Evolutionary conservation across 495 filamentous ascomycete species (phyloP).

Genomic region (Beverwykella pulmonaria): DNA sequence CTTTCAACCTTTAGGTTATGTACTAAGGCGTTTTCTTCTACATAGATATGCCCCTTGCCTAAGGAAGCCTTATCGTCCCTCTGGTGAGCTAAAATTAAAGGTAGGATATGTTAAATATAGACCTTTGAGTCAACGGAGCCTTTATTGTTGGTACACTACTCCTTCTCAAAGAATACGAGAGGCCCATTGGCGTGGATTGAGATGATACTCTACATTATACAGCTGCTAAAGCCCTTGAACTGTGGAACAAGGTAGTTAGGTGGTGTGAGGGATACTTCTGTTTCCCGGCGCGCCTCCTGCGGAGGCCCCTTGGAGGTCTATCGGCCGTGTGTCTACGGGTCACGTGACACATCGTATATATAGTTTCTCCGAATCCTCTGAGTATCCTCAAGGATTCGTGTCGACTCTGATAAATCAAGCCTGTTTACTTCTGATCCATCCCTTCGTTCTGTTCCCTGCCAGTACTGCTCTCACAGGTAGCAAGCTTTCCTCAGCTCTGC

Average conservation of each 20-base stretch:
- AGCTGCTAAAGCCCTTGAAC: background rate
- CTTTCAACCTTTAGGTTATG: no score
- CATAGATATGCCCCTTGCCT: background rate
- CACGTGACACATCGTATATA: no score
- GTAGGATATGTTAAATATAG: slow-evolving; percentile 5
- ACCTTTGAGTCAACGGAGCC: background rate
- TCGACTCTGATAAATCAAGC: no score
- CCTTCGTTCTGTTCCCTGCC: no score
- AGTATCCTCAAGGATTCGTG: no score
- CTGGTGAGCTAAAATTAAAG: background rate
- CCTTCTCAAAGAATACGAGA: background rate
- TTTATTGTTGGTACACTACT: background rate
- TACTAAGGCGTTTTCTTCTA: background rate
- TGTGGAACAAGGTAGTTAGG: background rate
- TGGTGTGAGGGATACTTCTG: no score
- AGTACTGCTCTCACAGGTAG: no score
- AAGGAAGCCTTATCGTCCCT: background rate
- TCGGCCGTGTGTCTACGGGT: no score
- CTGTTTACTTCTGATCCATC: no score
- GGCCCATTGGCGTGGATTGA: background rate
- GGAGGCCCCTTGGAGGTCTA: no score
- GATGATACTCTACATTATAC: background rate
- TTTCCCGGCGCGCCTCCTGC: no score
- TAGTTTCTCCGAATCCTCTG: no score
- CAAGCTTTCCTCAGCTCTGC: background rate